Percentiles rank a stretch among this genome's conserved stretches.
These are phyloP conservation scores for Spergularia azorica DNA, from an alignment of 179 eudicot genomes.

Conservation along the genomic window DNA sequence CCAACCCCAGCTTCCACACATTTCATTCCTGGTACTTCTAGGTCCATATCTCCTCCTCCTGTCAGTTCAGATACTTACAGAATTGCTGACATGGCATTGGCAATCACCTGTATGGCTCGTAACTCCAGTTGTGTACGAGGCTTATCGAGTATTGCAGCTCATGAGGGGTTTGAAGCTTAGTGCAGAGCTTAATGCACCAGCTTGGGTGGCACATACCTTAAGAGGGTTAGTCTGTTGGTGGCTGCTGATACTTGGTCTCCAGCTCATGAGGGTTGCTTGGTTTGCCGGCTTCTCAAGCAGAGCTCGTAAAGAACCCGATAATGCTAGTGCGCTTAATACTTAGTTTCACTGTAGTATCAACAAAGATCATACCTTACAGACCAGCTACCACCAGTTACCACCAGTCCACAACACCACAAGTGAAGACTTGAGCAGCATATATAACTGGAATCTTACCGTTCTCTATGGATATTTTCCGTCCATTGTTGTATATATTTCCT, in stretches of 20 bases:
- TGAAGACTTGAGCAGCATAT: neutral
- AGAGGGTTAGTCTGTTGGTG: conserved; percentile 96
- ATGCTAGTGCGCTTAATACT: conserved; percentile 18
- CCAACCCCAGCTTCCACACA: conserved; percentile 62
- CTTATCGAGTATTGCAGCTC: conserved; percentile 85
- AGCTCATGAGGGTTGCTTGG: conserved; percentile 99
- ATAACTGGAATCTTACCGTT: no score
- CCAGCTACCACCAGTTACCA: neutral
- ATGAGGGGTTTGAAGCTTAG: conserved; percentile 96
- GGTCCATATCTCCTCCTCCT: conserved; percentile 91
- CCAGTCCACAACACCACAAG: neutral
- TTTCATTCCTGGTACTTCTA: conserved; percentile 66
- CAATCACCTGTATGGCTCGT: conserved; percentile 96
- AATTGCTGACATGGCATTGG: conserved; percentile 96
- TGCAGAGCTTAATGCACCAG: conserved; percentile 70
- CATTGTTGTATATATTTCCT: no score
- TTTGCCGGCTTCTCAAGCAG: conserved; percentile 81
- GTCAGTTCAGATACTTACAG: conserved; percentile 79
- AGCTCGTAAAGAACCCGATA: conserved; percentile 32
- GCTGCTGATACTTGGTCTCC: conserved; percentile 87
- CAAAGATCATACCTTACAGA: neutral
- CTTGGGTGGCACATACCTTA: conserved; percentile 67
- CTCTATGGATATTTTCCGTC: no score
- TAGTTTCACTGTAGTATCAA: neutral
- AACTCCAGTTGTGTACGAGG: conserved; percentile 83